A percentile compares a stretch with the other conserved stretches of the same genome.
Evolutionary conservation across 2,329 filamentous ascomycete genomes (phyloP).

Genomic region (Colletotrichum musae): DNA sequence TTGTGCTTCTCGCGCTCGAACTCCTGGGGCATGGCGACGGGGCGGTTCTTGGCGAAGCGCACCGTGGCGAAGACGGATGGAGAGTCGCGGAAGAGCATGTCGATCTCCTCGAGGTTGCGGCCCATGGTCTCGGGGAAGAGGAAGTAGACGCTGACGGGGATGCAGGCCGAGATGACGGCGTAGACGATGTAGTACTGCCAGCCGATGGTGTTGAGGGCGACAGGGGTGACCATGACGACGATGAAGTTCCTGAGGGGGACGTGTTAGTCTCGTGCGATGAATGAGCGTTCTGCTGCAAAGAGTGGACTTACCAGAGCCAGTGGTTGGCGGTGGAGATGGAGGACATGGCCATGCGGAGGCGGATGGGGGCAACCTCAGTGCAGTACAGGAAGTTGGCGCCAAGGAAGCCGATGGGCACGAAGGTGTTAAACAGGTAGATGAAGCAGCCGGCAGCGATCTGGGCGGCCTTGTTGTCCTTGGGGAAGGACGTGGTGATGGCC

Average conservation of each 20-base stretch:
- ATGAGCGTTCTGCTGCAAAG: not conserved
- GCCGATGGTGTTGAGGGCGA: slow-evolving; percentile 64
- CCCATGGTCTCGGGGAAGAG: slow-evolving; percentile 66
- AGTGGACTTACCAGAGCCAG: slow-evolving; percentile 58
- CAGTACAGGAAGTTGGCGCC: slow-evolving; percentile 74
- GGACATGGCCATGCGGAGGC: slow-evolving; percentile 67
- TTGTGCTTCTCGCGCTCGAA: slow-evolving; percentile 44
- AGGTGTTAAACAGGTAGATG: slow-evolving; percentile 73
- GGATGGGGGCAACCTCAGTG: slow-evolving; percentile 68
- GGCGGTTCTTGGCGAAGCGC: slow-evolving; percentile 53
- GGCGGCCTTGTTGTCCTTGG: slow-evolving; percentile 59
- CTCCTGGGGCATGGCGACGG: slow-evolving; percentile 50
- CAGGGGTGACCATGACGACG: slow-evolving; percentile 59
- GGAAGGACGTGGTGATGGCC: slow-evolving; percentile 65
- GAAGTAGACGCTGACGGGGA: slow-evolving; percentile 61
- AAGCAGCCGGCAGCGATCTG: slow-evolving; percentile 68
- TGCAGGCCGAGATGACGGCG: slow-evolving; percentile 60
- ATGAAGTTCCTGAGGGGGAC: slow-evolving; percentile 55
- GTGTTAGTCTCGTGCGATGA: slow-evolving; percentile 15
- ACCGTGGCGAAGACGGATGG: slow-evolving; percentile 54
- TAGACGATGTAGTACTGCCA: slow-evolving; percentile 68
- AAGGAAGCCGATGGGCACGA: slow-evolving; percentile 72
- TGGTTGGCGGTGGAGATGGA: slow-evolving; percentile 69
- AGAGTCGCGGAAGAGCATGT: slow-evolving; percentile 59
- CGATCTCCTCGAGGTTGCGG: slow-evolving; percentile 62